Conservation (phyloP, 2,329 filamentous ascomycete species). For the Metarhizium guizhouense region DNA sequence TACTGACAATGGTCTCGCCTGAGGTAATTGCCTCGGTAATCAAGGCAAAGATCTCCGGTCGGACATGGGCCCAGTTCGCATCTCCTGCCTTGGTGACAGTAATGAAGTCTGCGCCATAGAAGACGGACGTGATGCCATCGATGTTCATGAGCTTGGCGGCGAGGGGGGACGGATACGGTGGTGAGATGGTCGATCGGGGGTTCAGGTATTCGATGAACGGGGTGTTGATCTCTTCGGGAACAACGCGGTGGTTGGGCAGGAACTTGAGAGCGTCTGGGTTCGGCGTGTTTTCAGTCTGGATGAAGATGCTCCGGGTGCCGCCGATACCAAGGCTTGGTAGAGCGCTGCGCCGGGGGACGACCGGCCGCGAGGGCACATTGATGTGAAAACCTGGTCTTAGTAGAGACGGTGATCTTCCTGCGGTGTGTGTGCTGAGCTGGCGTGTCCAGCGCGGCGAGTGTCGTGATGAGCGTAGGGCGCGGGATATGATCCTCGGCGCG, state of each 20-base stretch:
- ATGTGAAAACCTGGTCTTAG: background rate
- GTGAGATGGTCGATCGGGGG: conserved; percentile 77
- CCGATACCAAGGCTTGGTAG: conserved; percentile 8
- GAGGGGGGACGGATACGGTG: conserved; percentile 83
- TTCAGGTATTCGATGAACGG: conserved; percentile 88
- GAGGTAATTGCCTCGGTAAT: conserved; percentile 88
- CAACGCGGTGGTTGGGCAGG: conserved; percentile 77
- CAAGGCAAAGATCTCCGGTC: conserved; percentile 88
- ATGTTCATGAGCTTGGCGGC: conserved; percentile 86
- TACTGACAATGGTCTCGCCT: conserved; percentile 72
- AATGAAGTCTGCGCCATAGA: conserved; percentile 93
- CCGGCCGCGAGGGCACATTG: conserved; percentile 7
- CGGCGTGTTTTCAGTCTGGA: conserved; percentile 90
- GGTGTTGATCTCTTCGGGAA: conserved; percentile 63
- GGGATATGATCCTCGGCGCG: conserved; percentile 13
- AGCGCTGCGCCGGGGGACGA: conserved; percentile 6
- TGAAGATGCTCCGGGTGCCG: conserved; percentile 74
- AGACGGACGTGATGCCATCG: conserved; percentile 89
- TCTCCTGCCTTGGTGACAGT: conserved; percentile 87
- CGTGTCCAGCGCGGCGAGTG: conserved; percentile 18
- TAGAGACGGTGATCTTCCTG: background rate
- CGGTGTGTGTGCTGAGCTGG: conserved; percentile 17
- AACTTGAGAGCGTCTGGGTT: conserved; percentile 97
- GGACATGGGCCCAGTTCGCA: conserved; percentile 88
- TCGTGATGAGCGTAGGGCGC: conserved; percentile 16